Conservation (phyloP, 192 early-diverging fungal genomes). For the Thamnidium elegans region DNA sequence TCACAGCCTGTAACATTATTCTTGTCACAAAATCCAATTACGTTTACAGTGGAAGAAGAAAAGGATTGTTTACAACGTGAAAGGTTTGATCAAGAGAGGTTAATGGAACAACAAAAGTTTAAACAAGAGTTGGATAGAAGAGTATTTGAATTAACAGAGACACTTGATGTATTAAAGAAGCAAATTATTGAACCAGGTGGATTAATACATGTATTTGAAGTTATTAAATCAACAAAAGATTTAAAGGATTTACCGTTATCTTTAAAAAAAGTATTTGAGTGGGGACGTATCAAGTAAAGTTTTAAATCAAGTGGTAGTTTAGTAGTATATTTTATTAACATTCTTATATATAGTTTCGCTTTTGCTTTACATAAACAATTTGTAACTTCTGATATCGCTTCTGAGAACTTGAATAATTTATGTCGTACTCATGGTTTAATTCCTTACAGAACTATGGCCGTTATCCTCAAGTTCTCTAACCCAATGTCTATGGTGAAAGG, state of each 20-base stretch:
- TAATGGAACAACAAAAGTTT: slow-evolving; percentile 41
- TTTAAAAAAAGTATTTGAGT: slow-evolving; percentile 48
- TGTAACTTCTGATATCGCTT: slow-evolving; percentile 47
- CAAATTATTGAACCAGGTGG: slow-evolving; percentile 43
- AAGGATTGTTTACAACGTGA: slow-evolving; percentile 37
- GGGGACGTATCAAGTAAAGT: slow-evolving; percentile 48
- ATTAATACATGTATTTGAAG: slow-evolving; percentile 22
- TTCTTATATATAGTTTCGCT: slow-evolving; percentile 40
- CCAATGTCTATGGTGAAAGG: slow-evolving; percentile 54
- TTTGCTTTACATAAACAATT: slow-evolving; percentile 52
- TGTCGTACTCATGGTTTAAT: slow-evolving; percentile 49
- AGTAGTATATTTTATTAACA: neutral
- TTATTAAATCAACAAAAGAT: slow-evolving; percentile 31
- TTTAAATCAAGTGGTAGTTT: too few species aligned
- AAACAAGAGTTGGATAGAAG: slow-evolving; percentile 41
- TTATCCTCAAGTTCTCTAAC: slow-evolving; percentile 50
- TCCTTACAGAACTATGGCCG: slow-evolving; percentile 48
- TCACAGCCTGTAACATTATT: slow-evolving; percentile 22
- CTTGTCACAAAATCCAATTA: slow-evolving; percentile 35
- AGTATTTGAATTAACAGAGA: slow-evolving; percentile 41
- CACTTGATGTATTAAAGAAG: slow-evolving; percentile 46
- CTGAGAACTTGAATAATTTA: slow-evolving; percentile 45
- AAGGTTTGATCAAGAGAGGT: slow-evolving; percentile 37
- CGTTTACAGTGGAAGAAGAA: slow-evolving; percentile 31
- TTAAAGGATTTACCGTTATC: slow-evolving; percentile 39